A percentile compares a stretch with the other conserved stretches of the same genome.
phyloP scores from a whole-genome alignment of 208 protist genomes.

The Vickermania spadyakhi region DNA sequence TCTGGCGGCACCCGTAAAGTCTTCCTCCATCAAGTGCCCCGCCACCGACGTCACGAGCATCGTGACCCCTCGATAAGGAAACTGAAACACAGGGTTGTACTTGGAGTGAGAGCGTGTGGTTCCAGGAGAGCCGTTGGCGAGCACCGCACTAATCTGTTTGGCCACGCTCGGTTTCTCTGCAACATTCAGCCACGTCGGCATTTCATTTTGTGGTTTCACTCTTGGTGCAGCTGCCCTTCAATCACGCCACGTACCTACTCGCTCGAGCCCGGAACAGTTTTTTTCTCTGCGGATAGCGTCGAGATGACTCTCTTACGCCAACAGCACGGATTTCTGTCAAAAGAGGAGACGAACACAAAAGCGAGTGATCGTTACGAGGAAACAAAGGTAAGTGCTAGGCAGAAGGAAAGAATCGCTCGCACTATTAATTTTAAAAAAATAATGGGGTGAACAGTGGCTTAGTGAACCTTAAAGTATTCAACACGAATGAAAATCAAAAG shows the following conservation, averaged over 20 bases:
- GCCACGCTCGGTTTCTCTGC: conserved; percentile 95
- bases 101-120: conserved; percentile 35
- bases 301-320: too few relatives aligned
- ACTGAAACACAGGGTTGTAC: conserved; percentile 82
- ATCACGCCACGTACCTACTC: too few relatives aligned
- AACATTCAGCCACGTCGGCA: conserved; percentile 88
- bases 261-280: too few relatives aligned
- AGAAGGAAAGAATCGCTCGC: too few relatives aligned
- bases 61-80: conserved; percentile 49
- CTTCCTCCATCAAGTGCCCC: conserved; percentile 93
- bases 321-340: too few relatives aligned
- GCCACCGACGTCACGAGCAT: conserved; percentile 96
- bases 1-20: conserved; percentile 76
- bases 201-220: not conserved
- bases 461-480: not conserved
- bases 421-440: too few relatives aligned
- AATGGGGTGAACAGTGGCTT: too few relatives aligned
- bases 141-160: conserved; percentile 71
- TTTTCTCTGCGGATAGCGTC: too few relatives aligned
- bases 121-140: conserved; percentile 47
- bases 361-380: too few relatives aligned
- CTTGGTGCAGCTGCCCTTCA: too few relatives aligned
- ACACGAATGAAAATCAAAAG: not conserved
- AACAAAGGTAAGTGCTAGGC: too few relatives aligned
- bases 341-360: too few relatives aligned